Evolutionary conservation across 495 filamentous ascomycete genomes (phyloP).

Genomic region (Neurospora sp.): DNA sequence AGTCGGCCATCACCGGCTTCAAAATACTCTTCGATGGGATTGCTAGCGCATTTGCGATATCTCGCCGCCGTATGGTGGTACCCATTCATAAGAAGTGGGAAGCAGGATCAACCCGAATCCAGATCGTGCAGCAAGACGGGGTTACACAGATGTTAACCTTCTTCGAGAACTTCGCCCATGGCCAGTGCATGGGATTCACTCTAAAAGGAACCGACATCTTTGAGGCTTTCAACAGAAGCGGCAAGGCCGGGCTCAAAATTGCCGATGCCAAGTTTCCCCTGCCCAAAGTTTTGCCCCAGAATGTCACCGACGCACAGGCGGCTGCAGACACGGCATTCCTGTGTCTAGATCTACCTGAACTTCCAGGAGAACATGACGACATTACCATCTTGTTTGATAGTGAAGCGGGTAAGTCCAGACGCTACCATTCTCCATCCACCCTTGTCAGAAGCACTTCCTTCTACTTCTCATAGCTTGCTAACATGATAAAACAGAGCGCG

Average conservation of each 20-base stretch:
- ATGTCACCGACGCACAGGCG: slow-evolving; percentile 23
- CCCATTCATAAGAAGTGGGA: slow-evolving; percentile 89
- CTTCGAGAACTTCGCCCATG: slow-evolving; percentile 73
- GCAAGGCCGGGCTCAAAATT: slow-evolving; percentile 60
- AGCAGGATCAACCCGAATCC: slow-evolving; percentile 60
- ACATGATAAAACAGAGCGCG: slow-evolving; percentile 27
- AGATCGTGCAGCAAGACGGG: slow-evolving; percentile 65
- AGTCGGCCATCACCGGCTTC: slow-evolving; percentile 69
- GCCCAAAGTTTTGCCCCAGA: slow-evolving; percentile 47
- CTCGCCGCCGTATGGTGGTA: slow-evolving; percentile 78
- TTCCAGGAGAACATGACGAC: slow-evolving; percentile 85
- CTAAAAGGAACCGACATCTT: slow-evolving; percentile 72
- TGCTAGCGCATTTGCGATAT: slow-evolving; percentile 65
- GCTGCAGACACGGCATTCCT: slow-evolving; percentile 52
- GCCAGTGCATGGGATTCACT: slow-evolving; percentile 76
- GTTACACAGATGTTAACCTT: slow-evolving; percentile 68
- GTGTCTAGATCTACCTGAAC: slow-evolving; percentile 75
- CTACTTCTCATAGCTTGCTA: slow-evolving; percentile 8
- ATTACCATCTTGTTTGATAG: slow-evolving; percentile 74
- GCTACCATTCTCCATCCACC: neutral
- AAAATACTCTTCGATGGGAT: slow-evolving; percentile 63
- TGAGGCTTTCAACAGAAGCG: slow-evolving; percentile 56
- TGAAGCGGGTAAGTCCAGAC: slow-evolving; percentile 53
- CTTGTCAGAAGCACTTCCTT: neutral
- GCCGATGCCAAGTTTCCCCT: slow-evolving; percentile 86